Conservation (phyloP, 2,329 filamentous ascomycete genomes). For the Aspergillus brasiliensis region DNA sequence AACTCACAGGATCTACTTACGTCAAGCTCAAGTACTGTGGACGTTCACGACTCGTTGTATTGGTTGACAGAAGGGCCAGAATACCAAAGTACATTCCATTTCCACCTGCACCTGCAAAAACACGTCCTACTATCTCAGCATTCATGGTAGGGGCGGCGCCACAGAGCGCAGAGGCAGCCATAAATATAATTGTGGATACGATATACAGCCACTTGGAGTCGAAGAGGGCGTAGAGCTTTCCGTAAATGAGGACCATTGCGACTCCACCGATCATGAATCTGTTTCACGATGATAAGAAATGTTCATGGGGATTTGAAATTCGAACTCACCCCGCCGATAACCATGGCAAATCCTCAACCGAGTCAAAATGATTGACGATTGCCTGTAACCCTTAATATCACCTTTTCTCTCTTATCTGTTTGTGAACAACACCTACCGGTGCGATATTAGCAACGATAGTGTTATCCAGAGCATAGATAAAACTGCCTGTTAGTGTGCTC, state of each 20-base stretch:
- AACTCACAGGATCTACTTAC: too few relatives aligned
- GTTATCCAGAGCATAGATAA: conserved; percentile 16
- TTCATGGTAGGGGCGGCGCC: conserved; percentile 4
- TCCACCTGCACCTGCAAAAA: conserved; percentile 9
- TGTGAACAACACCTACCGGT: neutral
- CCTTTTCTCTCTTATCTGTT: neutral
- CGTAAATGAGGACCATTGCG: neutral
- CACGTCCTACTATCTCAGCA: conserved; percentile 9
- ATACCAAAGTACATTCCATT: conserved; percentile 33
- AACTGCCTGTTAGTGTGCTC: conserved; percentile 1
- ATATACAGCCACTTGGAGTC: conserved; percentile 37
- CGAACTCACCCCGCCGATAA: conserved; percentile 5
- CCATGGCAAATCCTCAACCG: conserved; percentile 14
- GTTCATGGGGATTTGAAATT: neutral
- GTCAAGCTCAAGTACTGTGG: conserved; percentile 27
- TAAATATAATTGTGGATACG: neutral
- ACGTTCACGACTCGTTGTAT: conserved; percentile 21
- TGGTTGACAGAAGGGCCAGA: conserved; percentile 28
- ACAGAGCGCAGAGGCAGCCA: conserved; percentile 8
- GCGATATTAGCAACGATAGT: conserved; percentile 16
- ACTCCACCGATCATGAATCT: neutral
- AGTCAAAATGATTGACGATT: conserved; percentile 12
- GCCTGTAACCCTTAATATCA: conserved; percentile 7
- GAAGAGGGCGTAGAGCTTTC: conserved; percentile 29
- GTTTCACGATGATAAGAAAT: neutral